phyloP scores from a whole-genome alignment of 495 filamentous ascomycete genomes.

The Podospora conica region DNA sequence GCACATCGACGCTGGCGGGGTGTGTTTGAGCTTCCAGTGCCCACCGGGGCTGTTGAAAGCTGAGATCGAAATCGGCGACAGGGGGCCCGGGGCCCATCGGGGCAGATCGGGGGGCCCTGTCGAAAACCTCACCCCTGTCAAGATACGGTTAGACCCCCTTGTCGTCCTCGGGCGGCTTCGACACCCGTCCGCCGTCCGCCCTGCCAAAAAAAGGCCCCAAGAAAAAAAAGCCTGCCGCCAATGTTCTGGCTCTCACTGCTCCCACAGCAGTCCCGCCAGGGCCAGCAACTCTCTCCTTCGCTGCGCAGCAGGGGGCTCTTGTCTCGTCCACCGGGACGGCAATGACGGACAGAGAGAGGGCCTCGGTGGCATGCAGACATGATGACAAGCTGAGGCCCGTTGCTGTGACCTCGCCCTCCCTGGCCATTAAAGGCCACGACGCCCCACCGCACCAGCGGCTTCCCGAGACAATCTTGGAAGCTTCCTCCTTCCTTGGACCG shows the following conservation, averaged over 20 bases:
- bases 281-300: too few species aligned
- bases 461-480: not conserved
- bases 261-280: too few species aligned
- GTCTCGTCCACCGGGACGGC: not conserved
- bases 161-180: not conserved
- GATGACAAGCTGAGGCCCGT: not conserved
- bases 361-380: not conserved
- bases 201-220: not conserved
- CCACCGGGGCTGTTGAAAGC: not conserved
- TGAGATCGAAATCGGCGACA: not conserved
- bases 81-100: not conserved
- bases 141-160: not conserved
- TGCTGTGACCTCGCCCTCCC: not conserved
- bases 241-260: not conserved
- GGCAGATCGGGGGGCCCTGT: not conserved
- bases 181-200: not conserved
- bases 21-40: not conserved
- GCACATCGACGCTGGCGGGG: not conserved
- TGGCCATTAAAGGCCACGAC: not conserved
- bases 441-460: not conserved
- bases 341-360: not conserved
- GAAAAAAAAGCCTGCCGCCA: not conserved
- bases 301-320: not conserved
- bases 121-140: not conserved
- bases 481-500: not conserved